Conservation (phyloP, 2,329 filamentous ascomycete genomes). For the Emergomyces orientalis region DNA sequence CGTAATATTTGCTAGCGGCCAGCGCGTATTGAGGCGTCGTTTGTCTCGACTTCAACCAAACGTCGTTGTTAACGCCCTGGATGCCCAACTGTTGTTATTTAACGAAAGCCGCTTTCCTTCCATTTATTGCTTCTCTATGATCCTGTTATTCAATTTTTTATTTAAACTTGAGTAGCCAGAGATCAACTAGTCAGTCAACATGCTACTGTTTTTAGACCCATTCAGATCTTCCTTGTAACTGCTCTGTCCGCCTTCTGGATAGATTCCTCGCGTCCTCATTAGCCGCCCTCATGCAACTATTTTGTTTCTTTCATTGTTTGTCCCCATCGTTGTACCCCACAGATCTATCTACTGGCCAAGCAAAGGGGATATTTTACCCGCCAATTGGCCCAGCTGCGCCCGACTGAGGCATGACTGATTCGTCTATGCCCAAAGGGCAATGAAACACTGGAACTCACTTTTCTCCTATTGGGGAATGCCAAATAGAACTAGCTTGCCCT, state of each 20-base stretch:
- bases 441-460: background rate
- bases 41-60: background rate
- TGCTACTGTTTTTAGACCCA: background rate
- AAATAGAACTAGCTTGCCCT: background rate
- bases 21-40: background rate
- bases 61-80: slow-evolving; percentile 2
- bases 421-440: background rate
- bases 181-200: background rate
- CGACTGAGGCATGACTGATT: background rate
- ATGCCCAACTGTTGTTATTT: slow-evolving; percentile 1
- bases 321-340: background rate
- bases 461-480: background rate
- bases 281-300: background rate
- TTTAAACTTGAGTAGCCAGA: background rate
- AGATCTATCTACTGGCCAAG: slow-evolving; percentile 1
- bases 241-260: background rate
- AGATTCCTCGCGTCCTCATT: background rate
- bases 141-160: background rate
- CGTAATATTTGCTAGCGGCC: background rate
- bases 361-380: background rate
- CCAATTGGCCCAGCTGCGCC: slow-evolving; percentile 1
- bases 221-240: background rate
- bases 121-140: background rate
- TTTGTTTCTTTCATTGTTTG: background rate
- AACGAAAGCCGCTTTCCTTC: background rate